These are phyloP conservation scores for Starmerella ratchasimensis DNA, from an alignment of 805 yeast genomes.

Conservation along the genomic window DNA sequence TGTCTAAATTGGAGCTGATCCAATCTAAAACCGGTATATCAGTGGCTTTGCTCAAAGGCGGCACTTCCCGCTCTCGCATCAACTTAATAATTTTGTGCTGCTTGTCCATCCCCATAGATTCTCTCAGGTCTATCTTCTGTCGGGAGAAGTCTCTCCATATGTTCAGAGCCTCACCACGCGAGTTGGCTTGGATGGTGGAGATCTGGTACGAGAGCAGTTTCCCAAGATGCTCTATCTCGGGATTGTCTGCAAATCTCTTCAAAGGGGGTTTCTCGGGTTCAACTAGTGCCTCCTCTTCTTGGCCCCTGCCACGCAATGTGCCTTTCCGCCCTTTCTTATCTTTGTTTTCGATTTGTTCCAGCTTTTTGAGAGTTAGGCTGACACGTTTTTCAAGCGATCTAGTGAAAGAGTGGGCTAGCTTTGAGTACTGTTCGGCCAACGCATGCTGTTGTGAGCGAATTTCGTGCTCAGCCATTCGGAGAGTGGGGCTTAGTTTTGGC, in stretches of 20 bases:
- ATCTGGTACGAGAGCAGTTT: conserved; percentile 12
- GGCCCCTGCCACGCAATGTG: background rate
- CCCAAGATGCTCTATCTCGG: conserved; percentile 11
- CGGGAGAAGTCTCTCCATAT: conserved; percentile 25
- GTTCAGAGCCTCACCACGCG: conserved; percentile 13
- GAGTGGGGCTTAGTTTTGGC: conserved; percentile 1
- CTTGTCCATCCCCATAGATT: conserved; percentile 16
- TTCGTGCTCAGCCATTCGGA: conserved; percentile 9
- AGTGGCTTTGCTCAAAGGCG: conserved; percentile 5
- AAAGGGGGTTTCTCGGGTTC: background rate
- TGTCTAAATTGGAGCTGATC: conserved; percentile 21
- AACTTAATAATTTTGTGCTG: conserved; percentile 19
- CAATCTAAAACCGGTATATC: conserved; percentile 18
- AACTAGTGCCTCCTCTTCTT: background rate
- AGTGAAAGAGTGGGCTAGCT: conserved; percentile 15
- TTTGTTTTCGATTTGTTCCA: conserved; percentile 12
- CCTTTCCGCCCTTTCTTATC: conserved; percentile 4
- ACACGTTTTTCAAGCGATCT: conserved; percentile 17
- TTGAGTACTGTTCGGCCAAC: conserved; percentile 15
- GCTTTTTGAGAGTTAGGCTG: conserved; percentile 13
- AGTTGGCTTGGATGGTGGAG: conserved; percentile 9
- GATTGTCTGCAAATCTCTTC: conserved; percentile 2
- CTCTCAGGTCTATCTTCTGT: conserved; percentile 20
- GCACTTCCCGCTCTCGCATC: conserved; percentile 19
- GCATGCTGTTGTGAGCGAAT: conserved; percentile 12